Conservation (phyloP, 257 asterid genomes). For the Ophiorrhiza pumila region DNA sequence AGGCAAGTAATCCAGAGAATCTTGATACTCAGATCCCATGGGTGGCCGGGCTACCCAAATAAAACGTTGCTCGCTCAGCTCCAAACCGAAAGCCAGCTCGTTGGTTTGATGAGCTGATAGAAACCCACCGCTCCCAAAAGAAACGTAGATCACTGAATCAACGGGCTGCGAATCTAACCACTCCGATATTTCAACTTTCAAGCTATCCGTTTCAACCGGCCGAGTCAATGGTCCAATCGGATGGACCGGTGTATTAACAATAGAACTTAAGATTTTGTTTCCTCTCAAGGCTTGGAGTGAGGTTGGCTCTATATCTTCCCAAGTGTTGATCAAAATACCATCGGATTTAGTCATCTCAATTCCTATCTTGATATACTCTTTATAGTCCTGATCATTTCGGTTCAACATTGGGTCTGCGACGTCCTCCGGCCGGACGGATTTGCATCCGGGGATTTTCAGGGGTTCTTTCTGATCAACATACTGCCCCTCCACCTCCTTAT, state of each 20-base stretch:
- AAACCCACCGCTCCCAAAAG: slow-evolving; percentile 22
- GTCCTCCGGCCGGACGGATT: slow-evolving; percentile 10
- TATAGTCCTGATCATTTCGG: slow-evolving; percentile 12
- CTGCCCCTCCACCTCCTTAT: slow-evolving; percentile 16
- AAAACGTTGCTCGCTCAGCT: slow-evolving; percentile 23
- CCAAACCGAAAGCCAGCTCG: slow-evolving; percentile 21
- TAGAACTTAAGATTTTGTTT: background rate
- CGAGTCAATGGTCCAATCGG: slow-evolving; percentile 26
- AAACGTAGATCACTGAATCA: slow-evolving; percentile 22
- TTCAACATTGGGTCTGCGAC: slow-evolving; percentile 19
- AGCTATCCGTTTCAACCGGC: background rate
- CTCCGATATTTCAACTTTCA: background rate
- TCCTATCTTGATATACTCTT: slow-evolving; percentile 11
- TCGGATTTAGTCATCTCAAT: background rate
- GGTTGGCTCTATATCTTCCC: slow-evolving; percentile 16
- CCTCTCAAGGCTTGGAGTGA: slow-evolving; percentile 15
- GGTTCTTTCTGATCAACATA: slow-evolving; percentile 19
- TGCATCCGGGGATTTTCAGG: slow-evolving; percentile 22
- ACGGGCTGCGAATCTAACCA: slow-evolving; percentile 23
- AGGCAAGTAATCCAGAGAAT: slow-evolving; percentile 15
- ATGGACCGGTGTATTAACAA: slow-evolving; percentile 4
- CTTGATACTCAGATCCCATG: background rate
- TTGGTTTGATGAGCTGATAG: slow-evolving; percentile 12
- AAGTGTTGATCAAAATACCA: slow-evolving; percentile 22
- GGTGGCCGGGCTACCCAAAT: slow-evolving; percentile 29